These are phyloP conservation scores for Aureobasidium vineae DNA, from an alignment of 2,329 filamentous ascomycete species.

Conservation along the genomic window DNA sequence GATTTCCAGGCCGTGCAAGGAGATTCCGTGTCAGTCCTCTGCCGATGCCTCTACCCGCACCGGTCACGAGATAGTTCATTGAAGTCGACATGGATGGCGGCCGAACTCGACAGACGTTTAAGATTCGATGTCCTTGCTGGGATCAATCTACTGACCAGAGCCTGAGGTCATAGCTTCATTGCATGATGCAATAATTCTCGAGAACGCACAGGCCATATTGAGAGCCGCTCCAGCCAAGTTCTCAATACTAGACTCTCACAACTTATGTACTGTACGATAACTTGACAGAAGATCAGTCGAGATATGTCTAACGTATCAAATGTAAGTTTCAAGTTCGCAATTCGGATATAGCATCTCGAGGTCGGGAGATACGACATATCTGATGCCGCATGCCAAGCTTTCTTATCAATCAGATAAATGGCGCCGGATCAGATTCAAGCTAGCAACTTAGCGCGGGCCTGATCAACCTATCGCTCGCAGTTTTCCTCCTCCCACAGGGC, in stretches of 20 bases:
- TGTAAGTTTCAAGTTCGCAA: background rate
- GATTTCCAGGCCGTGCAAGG: slow-evolving; percentile 37
- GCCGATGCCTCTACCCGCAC: slow-evolving; percentile 42
- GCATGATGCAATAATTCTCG: background rate
- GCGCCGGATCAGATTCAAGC: background rate
- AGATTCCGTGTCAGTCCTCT: slow-evolving; percentile 42
- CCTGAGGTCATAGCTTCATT: background rate
- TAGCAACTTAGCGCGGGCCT: background rate
- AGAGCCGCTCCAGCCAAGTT: background rate
- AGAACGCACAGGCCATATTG: background rate
- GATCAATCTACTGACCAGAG: background rate
- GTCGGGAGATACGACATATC: background rate
- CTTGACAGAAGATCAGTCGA: background rate
- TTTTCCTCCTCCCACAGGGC: slow-evolving; percentile 2
- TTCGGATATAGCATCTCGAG: background rate
- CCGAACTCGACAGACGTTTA: background rate
- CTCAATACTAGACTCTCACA: background rate
- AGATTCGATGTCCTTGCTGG: background rate
- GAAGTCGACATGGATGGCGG: slow-evolving; percentile 4
- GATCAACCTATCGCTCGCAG: background rate
- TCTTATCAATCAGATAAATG: slow-evolving; percentile 21
- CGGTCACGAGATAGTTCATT: slow-evolving; percentile 46
- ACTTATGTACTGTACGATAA: background rate
- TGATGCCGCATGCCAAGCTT: background rate
- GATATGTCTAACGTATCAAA: background rate